These are phyloP conservation scores for Plectosphaerella plurivora DNA, from an alignment of 2,329 filamentous ascomycete species.

Conservation along the genomic window DNA sequence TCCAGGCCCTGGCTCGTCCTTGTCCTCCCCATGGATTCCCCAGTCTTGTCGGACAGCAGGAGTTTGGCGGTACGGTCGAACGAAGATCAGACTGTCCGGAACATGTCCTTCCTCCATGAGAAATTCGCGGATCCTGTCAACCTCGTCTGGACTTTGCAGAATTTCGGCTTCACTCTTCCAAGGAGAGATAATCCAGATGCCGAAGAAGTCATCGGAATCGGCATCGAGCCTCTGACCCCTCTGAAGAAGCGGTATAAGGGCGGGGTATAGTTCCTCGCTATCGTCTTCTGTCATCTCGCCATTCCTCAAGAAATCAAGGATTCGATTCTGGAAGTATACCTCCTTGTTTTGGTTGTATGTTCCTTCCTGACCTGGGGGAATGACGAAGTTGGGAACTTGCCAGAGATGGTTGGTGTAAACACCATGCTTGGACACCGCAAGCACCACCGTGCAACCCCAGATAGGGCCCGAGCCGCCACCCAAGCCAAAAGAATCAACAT, in stretches of 20 bases:
- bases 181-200: constrained; percentile 1
- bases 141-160: background rate
- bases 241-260: background rate
- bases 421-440: constrained; percentile 6
- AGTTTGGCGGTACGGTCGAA: background rate
- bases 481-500: background rate
- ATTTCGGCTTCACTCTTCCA: background rate
- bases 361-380: background rate
- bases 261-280: constrained; percentile 1
- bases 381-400: constrained; percentile 10
- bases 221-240: constrained; percentile 1
- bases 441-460: constrained; percentile 11
- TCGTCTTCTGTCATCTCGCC: background rate
- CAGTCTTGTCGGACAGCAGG: background rate
- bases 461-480: constrained; percentile 10
- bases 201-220: constrained; percentile 3
- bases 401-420: constrained; percentile 12
- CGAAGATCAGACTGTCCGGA: background rate
- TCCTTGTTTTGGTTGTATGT: background rate
- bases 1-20: background rate
- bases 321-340: constrained; percentile 5
- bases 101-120: background rate
- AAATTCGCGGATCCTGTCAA: background rate
- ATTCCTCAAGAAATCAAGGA: constrained; percentile 4
- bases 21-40: background rate